These are phyloP conservation scores for Albophoma yamanashiensis DNA, from an alignment of 2,329 filamentous ascomycete species.

Conservation along the genomic window DNA sequence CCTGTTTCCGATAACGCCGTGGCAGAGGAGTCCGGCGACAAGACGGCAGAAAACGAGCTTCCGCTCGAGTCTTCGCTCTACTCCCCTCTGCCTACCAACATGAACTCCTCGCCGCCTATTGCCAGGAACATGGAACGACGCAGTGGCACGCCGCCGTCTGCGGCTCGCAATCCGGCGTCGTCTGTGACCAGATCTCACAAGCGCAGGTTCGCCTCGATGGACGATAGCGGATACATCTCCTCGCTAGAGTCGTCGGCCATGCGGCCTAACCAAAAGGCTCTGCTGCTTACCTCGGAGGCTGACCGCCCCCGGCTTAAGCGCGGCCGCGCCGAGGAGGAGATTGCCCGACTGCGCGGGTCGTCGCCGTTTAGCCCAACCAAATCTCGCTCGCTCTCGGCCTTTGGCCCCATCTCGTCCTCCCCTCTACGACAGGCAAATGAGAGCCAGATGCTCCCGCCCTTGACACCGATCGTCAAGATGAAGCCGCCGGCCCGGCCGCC, in stretches of 20 bases:
- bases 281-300: conserved; percentile 65
- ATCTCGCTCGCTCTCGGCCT: conserved; percentile 41
- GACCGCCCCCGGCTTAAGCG: conserved; percentile 75
- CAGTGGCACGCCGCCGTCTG: conserved; percentile 67
- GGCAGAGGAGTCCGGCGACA: conserved; percentile 38
- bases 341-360: conserved; percentile 82
- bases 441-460: conserved; percentile 57
- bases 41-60: conserved; percentile 25
- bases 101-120: conserved; percentile 88
- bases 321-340: conserved; percentile 90
- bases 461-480: conserved; percentile 78
- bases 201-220: conserved; percentile 69
- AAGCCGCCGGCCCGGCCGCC: conserved; percentile 44
- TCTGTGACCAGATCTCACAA: conserved; percentile 60
- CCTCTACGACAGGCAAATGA: conserved; percentile 49
- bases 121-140: conserved; percentile 46
- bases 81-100: conserved; percentile 58
- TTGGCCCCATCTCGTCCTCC: conserved; percentile 53
- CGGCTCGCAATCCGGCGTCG: conserved; percentile 47
- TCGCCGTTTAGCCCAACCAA: conserved; percentile 88
- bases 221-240: conserved; percentile 94
- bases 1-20: conserved; percentile 56
- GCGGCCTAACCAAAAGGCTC: conserved; percentile 54
- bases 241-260: conserved; percentile 86
- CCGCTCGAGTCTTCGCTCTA: conserved; percentile 43